Percentiles rank a stretch among this genome's conserved stretches.
Evolutionary conservation across 345 rosid species (phyloP).

Genomic region (Durio zibethinus): DNA sequence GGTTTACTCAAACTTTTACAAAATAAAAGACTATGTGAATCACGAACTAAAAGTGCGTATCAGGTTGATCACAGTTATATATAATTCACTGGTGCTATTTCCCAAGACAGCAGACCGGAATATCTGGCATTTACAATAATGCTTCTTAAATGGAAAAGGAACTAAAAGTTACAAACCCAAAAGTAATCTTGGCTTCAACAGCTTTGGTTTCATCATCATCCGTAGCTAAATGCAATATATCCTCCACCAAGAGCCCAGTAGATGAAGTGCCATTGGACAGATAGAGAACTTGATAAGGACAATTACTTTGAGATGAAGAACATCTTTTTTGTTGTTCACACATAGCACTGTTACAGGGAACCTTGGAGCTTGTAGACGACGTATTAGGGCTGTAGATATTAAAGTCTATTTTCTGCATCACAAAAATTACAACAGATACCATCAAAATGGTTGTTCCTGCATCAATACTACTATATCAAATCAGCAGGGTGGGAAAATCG

Average conservation of each 20-base stretch:
- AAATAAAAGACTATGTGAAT: not conserved
- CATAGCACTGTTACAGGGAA: conserved; percentile 45
- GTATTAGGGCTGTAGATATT: conserved; percentile 56
- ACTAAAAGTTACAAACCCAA: conserved; percentile 44
- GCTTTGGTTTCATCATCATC: conserved; percentile 29
- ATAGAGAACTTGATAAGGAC: conserved; percentile 51
- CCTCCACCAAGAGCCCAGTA: conserved; percentile 57
- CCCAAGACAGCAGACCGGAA: not conserved
- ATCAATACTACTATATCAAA: not conserved
- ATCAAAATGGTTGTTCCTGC: not conserved
- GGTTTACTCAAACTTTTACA: not conserved
- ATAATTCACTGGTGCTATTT: not conserved
- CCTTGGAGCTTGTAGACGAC: conserved; percentile 50
- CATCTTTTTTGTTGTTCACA: conserved; percentile 37
- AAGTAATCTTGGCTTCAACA: conserved; percentile 39
- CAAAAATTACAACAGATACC: not conserved
- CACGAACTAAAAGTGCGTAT: not conserved
- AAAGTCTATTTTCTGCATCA: conserved; percentile 35
- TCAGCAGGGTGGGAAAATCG: not conserved
- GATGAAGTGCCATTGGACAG: conserved; percentile 59
- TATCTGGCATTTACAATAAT: not conserved
- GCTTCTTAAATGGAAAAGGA: not conserved
- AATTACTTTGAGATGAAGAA: conserved; percentile 36
- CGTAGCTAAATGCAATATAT: conserved; percentile 46
- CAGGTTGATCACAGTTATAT: not conserved